These are phyloP conservation scores for Helminthosporium solani DNA, from an alignment of 2,329 filamentous ascomycete genomes.

Conservation along the genomic window DNA sequence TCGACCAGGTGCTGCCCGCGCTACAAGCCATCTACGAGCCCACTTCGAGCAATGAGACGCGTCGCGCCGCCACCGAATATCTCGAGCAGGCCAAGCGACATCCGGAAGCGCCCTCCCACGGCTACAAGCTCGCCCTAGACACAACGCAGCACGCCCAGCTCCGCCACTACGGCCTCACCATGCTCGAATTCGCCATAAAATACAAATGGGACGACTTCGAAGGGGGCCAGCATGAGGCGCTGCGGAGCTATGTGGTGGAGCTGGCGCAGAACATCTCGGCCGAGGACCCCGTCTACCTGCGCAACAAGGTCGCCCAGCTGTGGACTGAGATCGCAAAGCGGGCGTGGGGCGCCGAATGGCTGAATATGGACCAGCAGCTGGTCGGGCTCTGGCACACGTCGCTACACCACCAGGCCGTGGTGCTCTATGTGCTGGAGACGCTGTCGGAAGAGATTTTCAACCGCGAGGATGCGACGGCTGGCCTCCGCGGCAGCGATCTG, in stretches of 20 bases:
- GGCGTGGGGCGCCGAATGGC: constrained; percentile 90
- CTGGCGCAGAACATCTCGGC: constrained; percentile 71
- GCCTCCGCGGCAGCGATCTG: constrained; percentile 76
- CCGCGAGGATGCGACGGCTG: constrained; percentile 82
- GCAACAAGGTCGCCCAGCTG: constrained; percentile 90
- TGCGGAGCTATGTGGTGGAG: constrained; percentile 76
- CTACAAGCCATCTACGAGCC: constrained; percentile 85
- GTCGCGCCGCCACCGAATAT: constrained; percentile 79
- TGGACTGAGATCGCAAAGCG: constrained; percentile 96
- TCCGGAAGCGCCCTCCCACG: constrained; percentile 77
- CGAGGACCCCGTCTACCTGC: constrained; percentile 76
- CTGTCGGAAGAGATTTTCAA: constrained; percentile 94
- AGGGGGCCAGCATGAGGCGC: constrained; percentile 63
- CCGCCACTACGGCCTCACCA: constrained; percentile 88
- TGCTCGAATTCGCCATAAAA: constrained; percentile 86
- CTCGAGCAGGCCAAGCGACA: constrained; percentile 83
- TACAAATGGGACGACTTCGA: constrained; percentile 79
- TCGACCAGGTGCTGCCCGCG: constrained; percentile 75
- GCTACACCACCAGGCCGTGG: constrained; percentile 75
- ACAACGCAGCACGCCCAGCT: constrained; percentile 74
- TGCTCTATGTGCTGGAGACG: constrained; percentile 84
- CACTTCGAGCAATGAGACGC: constrained; percentile 74
- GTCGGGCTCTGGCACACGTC: constrained; percentile 72
- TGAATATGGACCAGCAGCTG: constrained; percentile 86
- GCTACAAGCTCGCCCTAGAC: constrained; percentile 78